phyloP scores from a whole-genome alignment of 2,329 filamentous ascomycete species.

The Teratosphaeria viscida region DNA sequence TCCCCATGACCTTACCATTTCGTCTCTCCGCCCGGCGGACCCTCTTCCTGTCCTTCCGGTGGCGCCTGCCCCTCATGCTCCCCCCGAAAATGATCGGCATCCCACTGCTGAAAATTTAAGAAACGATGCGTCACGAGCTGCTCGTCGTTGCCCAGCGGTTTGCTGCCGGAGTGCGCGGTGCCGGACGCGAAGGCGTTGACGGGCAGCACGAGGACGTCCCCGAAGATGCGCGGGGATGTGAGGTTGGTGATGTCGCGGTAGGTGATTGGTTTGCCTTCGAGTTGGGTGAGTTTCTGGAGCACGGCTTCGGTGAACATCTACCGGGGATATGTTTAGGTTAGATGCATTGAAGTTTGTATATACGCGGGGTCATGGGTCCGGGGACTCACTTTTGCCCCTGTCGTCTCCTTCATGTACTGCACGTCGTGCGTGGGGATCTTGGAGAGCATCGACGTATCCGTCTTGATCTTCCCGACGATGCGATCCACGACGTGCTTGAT shows the following conservation, averaged over 20 bases:
- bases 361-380: not conserved
- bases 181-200: slow-evolving; percentile 11
- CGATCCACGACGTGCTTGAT: slow-evolving; percentile 8
- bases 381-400: slow-evolving; percentile 4
- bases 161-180: slow-evolving; percentile 6
- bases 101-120: not conserved
- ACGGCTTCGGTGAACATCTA: slow-evolving; percentile 12
- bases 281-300: slow-evolving; percentile 4
- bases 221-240: slow-evolving; percentile 6
- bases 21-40: not conserved
- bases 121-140: slow-evolving; percentile 7
- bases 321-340: not conserved
- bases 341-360: not conserved
- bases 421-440: not conserved
- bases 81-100: not conserved
- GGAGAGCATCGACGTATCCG: not conserved
- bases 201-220: slow-evolving; percentile 12
- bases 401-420: not conserved
- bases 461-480: slow-evolving; percentile 2
- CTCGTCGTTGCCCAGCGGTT: slow-evolving; percentile 5
- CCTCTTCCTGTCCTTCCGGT: no score
- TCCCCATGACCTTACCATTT: not conserved
- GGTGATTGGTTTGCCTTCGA: slow-evolving; percentile 1
- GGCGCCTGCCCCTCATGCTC: not conserved
- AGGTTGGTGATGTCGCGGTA: slow-evolving; percentile 5